phyloP scores from a whole-genome alignment of 148 eudicot genomes.

The Spergularia marina region DNA sequence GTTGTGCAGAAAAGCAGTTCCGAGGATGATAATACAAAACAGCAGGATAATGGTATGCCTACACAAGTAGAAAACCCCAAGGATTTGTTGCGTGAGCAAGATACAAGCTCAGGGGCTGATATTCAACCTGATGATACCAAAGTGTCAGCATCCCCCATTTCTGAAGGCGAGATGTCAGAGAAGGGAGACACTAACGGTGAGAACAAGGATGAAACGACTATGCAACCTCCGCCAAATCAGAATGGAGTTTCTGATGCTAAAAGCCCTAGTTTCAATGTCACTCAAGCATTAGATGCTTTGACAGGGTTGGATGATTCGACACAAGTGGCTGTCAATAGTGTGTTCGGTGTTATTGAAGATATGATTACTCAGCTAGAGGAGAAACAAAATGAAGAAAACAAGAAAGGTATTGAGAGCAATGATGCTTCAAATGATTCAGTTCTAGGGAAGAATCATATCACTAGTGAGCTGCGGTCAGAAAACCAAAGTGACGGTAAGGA shows the following conservation, averaged over 20 bases:
- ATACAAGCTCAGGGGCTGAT: conserved; percentile 30
- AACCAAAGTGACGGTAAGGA: conserved; percentile 28
- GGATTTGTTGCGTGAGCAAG: conserved; percentile 33
- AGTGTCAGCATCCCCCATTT: conserved; percentile 26
- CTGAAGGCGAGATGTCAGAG: conserved; percentile 44
- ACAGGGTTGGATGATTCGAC: conserved; percentile 92
- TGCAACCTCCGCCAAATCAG: conserved; percentile 37
- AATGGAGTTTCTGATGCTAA: conserved; percentile 31
- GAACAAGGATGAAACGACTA: conserved; percentile 40
- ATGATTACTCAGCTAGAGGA: conserved; percentile 80
- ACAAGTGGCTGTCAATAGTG: conserved; percentile 90
- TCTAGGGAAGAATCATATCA: conserved; percentile 16
- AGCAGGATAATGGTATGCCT: conserved; percentile 30
- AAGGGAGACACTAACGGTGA: conserved; percentile 34
- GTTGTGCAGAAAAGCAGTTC: conserved; percentile 23
- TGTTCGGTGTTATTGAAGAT: conserved; percentile 80
- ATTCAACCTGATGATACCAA: conserved; percentile 30
- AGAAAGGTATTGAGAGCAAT: conserved; percentile 28
- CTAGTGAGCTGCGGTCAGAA: conserved; percentile 26
- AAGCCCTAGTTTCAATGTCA: conserved; percentile 48
- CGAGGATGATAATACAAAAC: conserved; percentile 27
- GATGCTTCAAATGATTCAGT: conserved; percentile 24
- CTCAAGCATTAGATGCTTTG: conserved; percentile 81
- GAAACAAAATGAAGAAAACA: conserved; percentile 33
- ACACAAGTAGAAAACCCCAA: conserved; percentile 20